A percentile compares a stretch with the other conserved stretches of the same genome.
phyloP scores from a whole-genome alignment of 768 basidiomycete species.

The Pleurotus ostreatus region DNA sequence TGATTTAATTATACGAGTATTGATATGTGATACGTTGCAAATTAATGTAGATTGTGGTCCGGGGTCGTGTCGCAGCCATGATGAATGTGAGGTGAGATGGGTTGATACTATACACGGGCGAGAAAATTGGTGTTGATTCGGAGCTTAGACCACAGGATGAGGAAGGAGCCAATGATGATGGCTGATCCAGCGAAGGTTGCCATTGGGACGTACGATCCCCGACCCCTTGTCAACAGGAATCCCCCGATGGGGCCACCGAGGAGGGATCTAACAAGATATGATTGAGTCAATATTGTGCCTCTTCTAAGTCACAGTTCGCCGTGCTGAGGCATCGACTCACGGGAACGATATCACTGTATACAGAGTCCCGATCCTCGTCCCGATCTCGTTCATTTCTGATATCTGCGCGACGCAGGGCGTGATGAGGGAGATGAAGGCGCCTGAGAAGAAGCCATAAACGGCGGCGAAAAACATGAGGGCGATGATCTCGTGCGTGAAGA shows the following conservation, averaged over 20 bases:
- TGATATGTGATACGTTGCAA: too few relatives aligned
- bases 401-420: slow-evolving; percentile 68
- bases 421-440: slow-evolving; percentile 65
- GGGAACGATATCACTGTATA: slow-evolving; percentile 66
- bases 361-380: slow-evolving; percentile 58
- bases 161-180: slow-evolving; percentile 53
- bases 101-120: slow-evolving; percentile 35
- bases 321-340: slow-evolving; percentile 40
- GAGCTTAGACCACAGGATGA: slow-evolving; percentile 49
- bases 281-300: background rate
- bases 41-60: too few relatives aligned
- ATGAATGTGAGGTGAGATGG: background rate
- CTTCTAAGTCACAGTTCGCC: background rate
- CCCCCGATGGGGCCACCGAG: slow-evolving; percentile 65
- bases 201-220: slow-evolving; percentile 46
- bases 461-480: slow-evolving; percentile 48
- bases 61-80: too few relatives aligned
- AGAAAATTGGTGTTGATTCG: slow-evolving; percentile 38
- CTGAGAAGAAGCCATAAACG: slow-evolving; percentile 61
- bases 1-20: too few relatives aligned
- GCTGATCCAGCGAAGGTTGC: slow-evolving; percentile 59
- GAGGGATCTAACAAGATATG: slow-evolving; percentile 41
- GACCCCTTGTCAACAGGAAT: slow-evolving; percentile 39
- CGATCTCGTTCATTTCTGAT: slow-evolving; percentile 54
- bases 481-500: slow-evolving; percentile 35